Conservation (phyloP, 495 filamentous ascomycete species). For the Melanomma pulvis-pyrius region DNA sequence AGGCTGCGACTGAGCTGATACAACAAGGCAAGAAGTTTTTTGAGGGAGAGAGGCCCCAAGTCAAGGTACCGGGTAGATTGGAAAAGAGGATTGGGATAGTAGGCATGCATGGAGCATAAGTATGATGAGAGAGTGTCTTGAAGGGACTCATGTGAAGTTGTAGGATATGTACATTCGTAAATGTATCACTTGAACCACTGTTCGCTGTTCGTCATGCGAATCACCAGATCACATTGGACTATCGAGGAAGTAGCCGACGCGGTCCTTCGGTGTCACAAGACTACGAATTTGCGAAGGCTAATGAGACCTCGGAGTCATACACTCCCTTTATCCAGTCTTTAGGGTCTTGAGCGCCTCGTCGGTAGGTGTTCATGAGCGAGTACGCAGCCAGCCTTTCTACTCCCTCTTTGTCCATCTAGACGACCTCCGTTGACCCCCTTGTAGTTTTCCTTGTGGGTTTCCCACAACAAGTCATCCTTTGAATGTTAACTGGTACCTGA, state of each 20-base stretch:
- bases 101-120: conserved; percentile 24
- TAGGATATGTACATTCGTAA: conserved; percentile 20
- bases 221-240: background rate
- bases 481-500: conserved; percentile 64
- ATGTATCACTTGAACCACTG: background rate
- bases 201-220: background rate
- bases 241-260: too few species aligned
- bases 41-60: conserved; percentile 15
- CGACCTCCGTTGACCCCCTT: background rate
- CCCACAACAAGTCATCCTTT: conserved; percentile 34
- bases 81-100: conserved; percentile 17
- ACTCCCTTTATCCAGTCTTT: background rate
- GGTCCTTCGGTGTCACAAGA: background rate
- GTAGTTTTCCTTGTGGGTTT: background rate
- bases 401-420: background rate
- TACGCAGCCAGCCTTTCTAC: background rate
- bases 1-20: conserved; percentile 13
- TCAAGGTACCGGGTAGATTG: conserved; percentile 4
- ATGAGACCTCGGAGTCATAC: background rate
- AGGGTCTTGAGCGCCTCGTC: background rate
- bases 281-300: background rate
- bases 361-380: background rate
- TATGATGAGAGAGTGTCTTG: background rate
- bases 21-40: conserved; percentile 23
- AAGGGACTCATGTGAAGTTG: background rate